Evolutionary conservation across 2,329 filamentous ascomycete species (phyloP).

Genomic region (Periconia sp.): DNA sequence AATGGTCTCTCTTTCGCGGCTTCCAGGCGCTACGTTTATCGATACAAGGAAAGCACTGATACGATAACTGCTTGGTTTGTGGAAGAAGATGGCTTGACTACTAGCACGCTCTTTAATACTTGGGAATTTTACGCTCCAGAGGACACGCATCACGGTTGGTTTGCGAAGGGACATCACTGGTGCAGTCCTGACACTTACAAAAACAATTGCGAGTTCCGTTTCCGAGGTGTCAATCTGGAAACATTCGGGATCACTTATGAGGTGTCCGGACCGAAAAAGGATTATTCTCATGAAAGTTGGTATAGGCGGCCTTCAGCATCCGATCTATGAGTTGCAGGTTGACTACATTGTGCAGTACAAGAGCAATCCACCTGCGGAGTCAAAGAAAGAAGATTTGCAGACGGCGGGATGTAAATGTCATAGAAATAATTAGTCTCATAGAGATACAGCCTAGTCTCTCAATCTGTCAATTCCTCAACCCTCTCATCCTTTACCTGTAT

Average conservation of each 20-base stretch:
- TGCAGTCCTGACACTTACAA: slow-evolving; percentile 74
- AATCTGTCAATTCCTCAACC: no score
- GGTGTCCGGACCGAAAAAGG: slow-evolving; percentile 72
- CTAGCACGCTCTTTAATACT: slow-evolving; percentile 75
- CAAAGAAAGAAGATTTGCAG: no score
- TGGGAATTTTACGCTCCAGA: slow-evolving; percentile 59
- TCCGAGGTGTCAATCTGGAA: slow-evolving; percentile 24
- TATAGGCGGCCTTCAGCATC: slow-evolving; percentile 19
- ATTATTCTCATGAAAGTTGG: slow-evolving; percentile 57
- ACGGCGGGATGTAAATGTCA: no score
- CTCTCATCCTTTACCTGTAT: no score
- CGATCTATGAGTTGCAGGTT: neutral
- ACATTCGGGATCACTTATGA: slow-evolving; percentile 57
- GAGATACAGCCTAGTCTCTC: no score
- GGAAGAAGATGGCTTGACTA: slow-evolving; percentile 67
- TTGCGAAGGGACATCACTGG: slow-evolving; percentile 67
- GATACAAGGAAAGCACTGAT: slow-evolving; percentile 65
- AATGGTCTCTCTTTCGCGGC: slow-evolving; percentile 61
- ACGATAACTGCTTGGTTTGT: slow-evolving; percentile 73
- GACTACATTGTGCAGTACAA: neutral
- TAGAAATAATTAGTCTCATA: no score
- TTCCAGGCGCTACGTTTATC: slow-evolving; percentile 70
- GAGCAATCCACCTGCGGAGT: neutral
- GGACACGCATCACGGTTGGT: slow-evolving; percentile 54
- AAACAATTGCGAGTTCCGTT: slow-evolving; percentile 68